Base-by-base conservation (phyloP, 1,284 basidiomycete genomes). In the Phaffia rhodozyma region DNA sequence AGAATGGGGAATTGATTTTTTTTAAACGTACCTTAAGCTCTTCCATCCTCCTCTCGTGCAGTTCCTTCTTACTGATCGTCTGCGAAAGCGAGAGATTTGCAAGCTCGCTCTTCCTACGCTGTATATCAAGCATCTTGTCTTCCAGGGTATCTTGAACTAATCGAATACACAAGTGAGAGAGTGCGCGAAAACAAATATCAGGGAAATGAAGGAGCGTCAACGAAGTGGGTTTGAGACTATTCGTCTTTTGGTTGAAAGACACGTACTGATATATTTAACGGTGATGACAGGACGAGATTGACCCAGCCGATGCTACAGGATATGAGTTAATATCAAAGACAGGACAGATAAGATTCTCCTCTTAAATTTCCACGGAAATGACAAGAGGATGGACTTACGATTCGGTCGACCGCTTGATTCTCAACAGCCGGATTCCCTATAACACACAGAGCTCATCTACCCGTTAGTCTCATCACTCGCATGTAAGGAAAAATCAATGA, bases 341-440 rank as follows among this genome's bases (percentile, higher is more conserved):
- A 54, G 64, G 27, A 32, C 27, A 29, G 30, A 27, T 52, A 54
- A 56, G 64, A 58, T 34, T 27, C 43, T 61, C 38, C 61, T 43
- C n/a, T 29, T 48, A 23, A 32, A 43, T n/a, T 25, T 38, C 58
- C 29, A 5, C 25, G 21, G 16, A 29, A 29, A 47, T 13, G 51
- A 32, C 60, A 56, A 54, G 25, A 66, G 5, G 67, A 52, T 51
- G 20, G 32, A 78, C 81, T 75, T 65, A 85, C 87, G 70, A 94
- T 91, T 67, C 93, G 85, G 79, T 96, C 87, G 61, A 94, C 89
- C 27, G 91, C 91, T 76, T 96, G 92, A 71, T 92, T 91, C 78
- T 97, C 92, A 7, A 96, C 92, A 16, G 91, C 91, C 23, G 93
- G 93, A 72, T 97, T 97, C 90, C 38, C 38, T 43, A 16, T 2